Evolutionary conservation across 495 filamentous ascomycete species (phyloP).

Genomic region (Aspergillus mulundensis): DNA sequence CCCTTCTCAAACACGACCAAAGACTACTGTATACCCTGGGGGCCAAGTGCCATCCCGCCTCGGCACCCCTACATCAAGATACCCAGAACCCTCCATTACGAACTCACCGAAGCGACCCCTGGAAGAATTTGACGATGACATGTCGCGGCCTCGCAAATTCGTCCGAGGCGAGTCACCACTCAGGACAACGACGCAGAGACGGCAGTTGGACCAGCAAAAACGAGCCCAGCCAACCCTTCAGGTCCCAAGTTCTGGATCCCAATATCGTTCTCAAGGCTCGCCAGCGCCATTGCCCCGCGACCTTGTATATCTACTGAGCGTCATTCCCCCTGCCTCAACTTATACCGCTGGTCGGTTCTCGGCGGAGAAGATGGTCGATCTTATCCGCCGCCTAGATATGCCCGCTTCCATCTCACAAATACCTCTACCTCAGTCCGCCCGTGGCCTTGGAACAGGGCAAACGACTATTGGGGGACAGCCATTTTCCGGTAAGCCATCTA

Average conservation of each 20-base stretch:
- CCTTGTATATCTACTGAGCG: conserved; percentile 74
- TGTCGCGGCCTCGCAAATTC: conserved; percentile 70
- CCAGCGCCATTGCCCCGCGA: conserved; percentile 65
- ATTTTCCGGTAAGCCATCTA: conserved; percentile 31
- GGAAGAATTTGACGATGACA: conserved; percentile 70
- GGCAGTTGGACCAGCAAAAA: conserved; percentile 75
- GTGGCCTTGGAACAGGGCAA: conserved; percentile 28
- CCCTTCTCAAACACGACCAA: conserved; percentile 69
- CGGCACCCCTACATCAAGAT: conserved; percentile 51
- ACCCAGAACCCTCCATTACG: conserved; percentile 43
- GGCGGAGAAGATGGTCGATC: conserved; percentile 65
- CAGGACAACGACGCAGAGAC: conserved; percentile 75
- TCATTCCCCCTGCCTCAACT: conserved; percentile 71
- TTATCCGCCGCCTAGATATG: conserved; percentile 63
- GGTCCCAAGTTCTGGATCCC: conserved; percentile 25
- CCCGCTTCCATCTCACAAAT: conserved; percentile 52
- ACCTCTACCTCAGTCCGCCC: conserved; percentile 34
- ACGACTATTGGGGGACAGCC: conserved; percentile 20
- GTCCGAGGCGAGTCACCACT: conserved; percentile 79
- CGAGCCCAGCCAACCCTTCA: conserved; percentile 41
- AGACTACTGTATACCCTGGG: conserved; percentile 26
- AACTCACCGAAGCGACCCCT: conserved; percentile 76
- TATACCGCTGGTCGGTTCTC: conserved; percentile 67
- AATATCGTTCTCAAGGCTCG: conserved; percentile 42
- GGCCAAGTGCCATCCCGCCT: conserved; percentile 42